Evolutionary conservation across 2,329 filamentous ascomycete genomes (phyloP), one percentile per base, ranked within the genome.

Genomic region (Xylaria hypoxylon): DNA sequence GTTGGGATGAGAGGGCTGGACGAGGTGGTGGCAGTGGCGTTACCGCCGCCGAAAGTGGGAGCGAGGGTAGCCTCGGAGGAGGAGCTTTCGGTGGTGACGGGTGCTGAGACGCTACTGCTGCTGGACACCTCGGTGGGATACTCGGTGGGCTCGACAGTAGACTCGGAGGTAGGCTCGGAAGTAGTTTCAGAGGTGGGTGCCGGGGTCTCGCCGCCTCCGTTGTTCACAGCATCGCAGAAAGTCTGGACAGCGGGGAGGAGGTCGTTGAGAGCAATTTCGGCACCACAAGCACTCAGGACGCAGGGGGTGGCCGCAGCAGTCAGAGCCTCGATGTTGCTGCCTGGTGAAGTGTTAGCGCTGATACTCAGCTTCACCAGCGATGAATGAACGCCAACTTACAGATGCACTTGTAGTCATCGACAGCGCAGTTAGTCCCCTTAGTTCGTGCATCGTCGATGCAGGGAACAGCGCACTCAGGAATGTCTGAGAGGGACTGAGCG

Each of bases 331-430:
- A 70, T 59, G 53, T 71, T 67, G 56, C 47, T 62, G 22, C 71
- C 70, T 70, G 45, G 47, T 15, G 24, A 6, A 22, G 24, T 44
- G 24, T 68, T 55, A 70, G 45, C 22, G 6, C 33, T 42, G 26
- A 17, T 38, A 2, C 35, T 42, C 5, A 19, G 8, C 15, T 38
- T 10, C 24, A 38, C 52, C 13, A 60, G 35, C 42, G 1, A 35
- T 24, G 40, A 3, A n/a, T 28, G n/a, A 33, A 13, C 3, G 15
- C 11, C 15, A 3, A 65, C 71, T 69, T 66, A 73, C 74, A 75
- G 57, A 75, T 70, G 59, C 74, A 75, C 59, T 59, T 59, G 61
- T 73, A 74, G 66, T 75, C 74, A 24, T 63, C 50, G 1, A 44
- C 60, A 8, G 47, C 26, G 42, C 74, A 75, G 38, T 45, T 61